A percentile compares a stretch with the other conserved stretches of the same genome.
Evolutionary conservation across 2,329 filamentous ascomycete species (phyloP).

Genomic region (Diaporthe citriasiana): DNA sequence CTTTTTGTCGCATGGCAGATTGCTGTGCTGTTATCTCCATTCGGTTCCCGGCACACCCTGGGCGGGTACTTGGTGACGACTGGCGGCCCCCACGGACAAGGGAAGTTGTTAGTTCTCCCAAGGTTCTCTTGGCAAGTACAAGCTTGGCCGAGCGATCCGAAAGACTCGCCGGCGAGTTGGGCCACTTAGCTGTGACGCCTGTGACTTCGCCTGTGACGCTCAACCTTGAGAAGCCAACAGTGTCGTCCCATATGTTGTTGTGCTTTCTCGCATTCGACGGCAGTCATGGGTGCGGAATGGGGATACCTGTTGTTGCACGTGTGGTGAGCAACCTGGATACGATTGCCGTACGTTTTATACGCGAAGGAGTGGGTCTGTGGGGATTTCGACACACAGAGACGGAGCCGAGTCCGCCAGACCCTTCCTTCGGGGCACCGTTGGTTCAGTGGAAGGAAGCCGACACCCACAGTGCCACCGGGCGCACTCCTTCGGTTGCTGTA

Average conservation of each 20-base stretch:
- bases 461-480: background rate
- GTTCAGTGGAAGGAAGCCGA: background rate
- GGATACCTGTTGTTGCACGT: background rate
- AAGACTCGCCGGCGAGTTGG: background rate
- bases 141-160: slow-evolving; percentile 29
- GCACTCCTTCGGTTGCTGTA: background rate
- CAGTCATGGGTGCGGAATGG: background rate
- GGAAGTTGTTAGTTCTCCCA: background rate
- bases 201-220: background rate
- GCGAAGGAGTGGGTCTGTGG: background rate
- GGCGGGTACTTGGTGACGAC: slow-evolving; percentile 19
- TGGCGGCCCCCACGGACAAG: slow-evolving; percentile 10
- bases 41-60: slow-evolving; percentile 20
- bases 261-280: slow-evolving; percentile 1
- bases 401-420: background rate
- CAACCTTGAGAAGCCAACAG: slow-evolving; percentile 27
- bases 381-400: slow-evolving; percentile 1
- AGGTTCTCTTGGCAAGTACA: slow-evolving; percentile 14
- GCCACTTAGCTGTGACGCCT: background rate
- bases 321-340: background rate
- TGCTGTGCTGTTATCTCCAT: background rate
- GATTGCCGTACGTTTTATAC: slow-evolving; percentile 16
- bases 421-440: background rate
- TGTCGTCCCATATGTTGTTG: background rate
- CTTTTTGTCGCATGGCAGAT: background rate